These are phyloP conservation scores for Carallia brachiata DNA, from an alignment of 345 rosid species.

Conservation along the genomic window DNA sequence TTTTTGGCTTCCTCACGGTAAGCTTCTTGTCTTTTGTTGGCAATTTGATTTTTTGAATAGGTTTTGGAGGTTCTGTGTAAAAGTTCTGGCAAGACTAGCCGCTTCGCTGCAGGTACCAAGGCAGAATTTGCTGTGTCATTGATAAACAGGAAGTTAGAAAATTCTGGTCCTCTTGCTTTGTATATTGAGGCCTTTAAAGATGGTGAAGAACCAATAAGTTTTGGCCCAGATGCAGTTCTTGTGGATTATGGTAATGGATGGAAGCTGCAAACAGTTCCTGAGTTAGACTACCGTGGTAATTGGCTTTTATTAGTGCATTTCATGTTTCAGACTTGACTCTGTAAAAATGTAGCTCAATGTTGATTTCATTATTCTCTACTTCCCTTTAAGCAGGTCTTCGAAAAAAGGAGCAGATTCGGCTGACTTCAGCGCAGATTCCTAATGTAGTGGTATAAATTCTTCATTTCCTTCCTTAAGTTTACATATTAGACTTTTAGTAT, in stretches of 20 bases:
- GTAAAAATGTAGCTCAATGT: not conserved
- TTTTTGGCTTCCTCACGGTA: not conserved
- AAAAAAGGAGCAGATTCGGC: slow-evolving; percentile 17
- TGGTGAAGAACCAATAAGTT: slow-evolving; percentile 70
- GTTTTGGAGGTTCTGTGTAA: slow-evolving; percentile 69
- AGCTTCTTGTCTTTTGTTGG: not conserved
- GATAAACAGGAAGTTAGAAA: slow-evolving; percentile 60
- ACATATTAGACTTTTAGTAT: not conserved
- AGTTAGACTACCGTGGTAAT: slow-evolving; percentile 40
- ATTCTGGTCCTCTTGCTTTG: slow-evolving; percentile 36
- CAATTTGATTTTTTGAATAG: slow-evolving; percentile 26
- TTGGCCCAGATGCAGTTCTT: slow-evolving; percentile 71
- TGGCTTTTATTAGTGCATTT: not conserved
- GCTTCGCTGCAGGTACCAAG: slow-evolving; percentile 70
- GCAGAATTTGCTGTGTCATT: slow-evolving; percentile 76
- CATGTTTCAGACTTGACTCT: not conserved
- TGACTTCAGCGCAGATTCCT: slow-evolving; percentile 10
- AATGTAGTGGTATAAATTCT: slow-evolving; percentile 25
- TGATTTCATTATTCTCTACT: not conserved
- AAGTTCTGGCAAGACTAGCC: slow-evolving; percentile 43
- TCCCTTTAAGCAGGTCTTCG: slow-evolving; percentile 30
- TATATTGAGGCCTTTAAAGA: slow-evolving; percentile 63
- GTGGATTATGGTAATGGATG: slow-evolving; percentile 62
- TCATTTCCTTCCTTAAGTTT: not conserved
- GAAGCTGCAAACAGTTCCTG: slow-evolving; percentile 60